Percentiles rank a stretch among this genome's conserved stretches.
These are phyloP conservation scores for Cadophora sp. DNA, from an alignment of 2,329 filamentous ascomycete genomes.

Conservation along the genomic window DNA sequence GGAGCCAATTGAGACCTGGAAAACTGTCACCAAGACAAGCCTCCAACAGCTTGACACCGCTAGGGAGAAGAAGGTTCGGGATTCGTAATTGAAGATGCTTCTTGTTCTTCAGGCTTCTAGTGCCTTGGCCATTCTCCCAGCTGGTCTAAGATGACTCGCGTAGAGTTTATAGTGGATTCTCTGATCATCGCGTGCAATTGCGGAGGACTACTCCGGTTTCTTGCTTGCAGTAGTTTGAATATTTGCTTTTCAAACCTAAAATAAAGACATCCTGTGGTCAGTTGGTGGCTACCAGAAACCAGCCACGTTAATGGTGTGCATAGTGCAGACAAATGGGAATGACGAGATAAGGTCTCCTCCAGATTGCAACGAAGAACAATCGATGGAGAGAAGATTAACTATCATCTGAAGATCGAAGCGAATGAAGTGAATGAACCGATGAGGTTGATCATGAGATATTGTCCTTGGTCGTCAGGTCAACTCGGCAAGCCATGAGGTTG, in stretches of 20 bases:
- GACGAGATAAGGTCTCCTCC: not conserved
- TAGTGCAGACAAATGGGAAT: not conserved
- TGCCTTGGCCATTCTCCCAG: not conserved
- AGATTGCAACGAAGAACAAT: too few species aligned
- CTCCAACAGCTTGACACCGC: not conserved
- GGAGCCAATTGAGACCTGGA: not conserved
- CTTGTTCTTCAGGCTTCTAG: not conserved
- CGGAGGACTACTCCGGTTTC: not conserved
- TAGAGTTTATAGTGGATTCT: not conserved
- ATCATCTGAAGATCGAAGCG: not conserved
- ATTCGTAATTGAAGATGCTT: not conserved
- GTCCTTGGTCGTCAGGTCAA: slow-evolving; percentile 3
- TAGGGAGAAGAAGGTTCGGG: not conserved
- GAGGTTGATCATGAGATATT: not conserved
- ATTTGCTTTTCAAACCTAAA: too few species aligned
- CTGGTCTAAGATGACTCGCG: not conserved
- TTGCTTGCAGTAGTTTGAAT: not conserved
- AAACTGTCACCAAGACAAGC: not conserved
- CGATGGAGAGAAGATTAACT: not conserved
- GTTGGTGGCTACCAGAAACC: not conserved
- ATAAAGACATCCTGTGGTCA: not conserved
- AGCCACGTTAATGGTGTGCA: not conserved
- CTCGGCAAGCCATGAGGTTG: not conserved
- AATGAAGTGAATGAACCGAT: not conserved
- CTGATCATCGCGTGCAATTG: not conserved